Conservation (phyloP, 352 stramenopile species). For the Globisporangium orthogonon region DNA sequence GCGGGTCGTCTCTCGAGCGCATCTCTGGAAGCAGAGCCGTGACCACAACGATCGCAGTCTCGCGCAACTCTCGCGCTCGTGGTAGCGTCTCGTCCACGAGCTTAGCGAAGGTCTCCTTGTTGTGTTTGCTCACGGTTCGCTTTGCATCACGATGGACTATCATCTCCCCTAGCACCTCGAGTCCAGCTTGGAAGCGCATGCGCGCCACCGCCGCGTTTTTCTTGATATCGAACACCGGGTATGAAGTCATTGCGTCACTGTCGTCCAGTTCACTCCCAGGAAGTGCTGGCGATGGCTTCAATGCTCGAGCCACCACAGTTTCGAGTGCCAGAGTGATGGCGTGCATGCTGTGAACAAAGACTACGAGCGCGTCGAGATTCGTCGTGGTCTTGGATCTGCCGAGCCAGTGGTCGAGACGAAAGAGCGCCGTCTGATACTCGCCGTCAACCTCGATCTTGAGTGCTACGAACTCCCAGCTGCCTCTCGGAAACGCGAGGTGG, state of each 20-base stretch:
- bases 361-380: slow-evolving; percentile 19
- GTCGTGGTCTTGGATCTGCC: slow-evolving; percentile 16
- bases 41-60: slow-evolving; percentile 10
- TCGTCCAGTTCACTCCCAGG: background rate
- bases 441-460: slow-evolving; percentile 43
- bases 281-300: background rate
- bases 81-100: slow-evolving; percentile 16
- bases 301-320: background rate
- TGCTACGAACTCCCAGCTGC: slow-evolving; percentile 53
- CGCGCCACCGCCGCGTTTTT: slow-evolving; percentile 47
- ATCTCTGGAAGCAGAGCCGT: slow-evolving; percentile 18
- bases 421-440: slow-evolving; percentile 39
- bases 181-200: slow-evolving; percentile 30
- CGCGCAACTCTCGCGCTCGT: slow-evolving; percentile 1
- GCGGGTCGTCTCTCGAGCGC: slow-evolving; percentile 16
- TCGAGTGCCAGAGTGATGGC: slow-evolving; percentile 15
- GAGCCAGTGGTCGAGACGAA: slow-evolving; percentile 38
- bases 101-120: background rate
- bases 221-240: slow-evolving; percentile 35
- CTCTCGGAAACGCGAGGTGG: slow-evolving; percentile 14
- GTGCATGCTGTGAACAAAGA: slow-evolving; percentile 27
- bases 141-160: background rate
- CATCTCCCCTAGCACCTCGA: slow-evolving; percentile 11
- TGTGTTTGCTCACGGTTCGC: background rate
- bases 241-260: slow-evolving; percentile 21